Evolutionary conservation across 2,329 filamentous ascomycete genomes (phyloP), one percentile per base, ranked within the genome.

Genomic region (Cercospora beticola): DNA sequence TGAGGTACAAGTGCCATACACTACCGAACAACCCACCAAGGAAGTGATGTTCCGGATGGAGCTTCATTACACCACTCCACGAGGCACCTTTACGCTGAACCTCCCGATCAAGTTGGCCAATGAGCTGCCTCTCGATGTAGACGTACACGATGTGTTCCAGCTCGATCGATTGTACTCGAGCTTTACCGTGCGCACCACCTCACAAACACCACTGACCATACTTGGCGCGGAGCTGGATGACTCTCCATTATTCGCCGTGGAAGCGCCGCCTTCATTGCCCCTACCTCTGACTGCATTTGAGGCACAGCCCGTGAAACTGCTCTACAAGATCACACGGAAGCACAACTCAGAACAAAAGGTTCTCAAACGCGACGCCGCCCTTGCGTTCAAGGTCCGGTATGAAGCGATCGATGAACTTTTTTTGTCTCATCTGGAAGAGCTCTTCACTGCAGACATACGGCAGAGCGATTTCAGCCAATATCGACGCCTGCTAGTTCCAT

Each of bases 131-230:
- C 85, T 99, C 3, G 94, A 94, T 3, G 95, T 99, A 70, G 98
- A 98, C 72, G 95, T 99, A 5, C 94, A 98, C 75, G 95, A 99
- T 74, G 88, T 96, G 30, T 98, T 98, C 83, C 97, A 97, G 77
- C 88, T 92, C 71, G 83, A 89, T 7, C 86, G 88, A 0, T 84
- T 98, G 0, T 95, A 95, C 76, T 97, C 94, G 0, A 90, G 90
- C 9, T 99, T 99, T 78, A 97, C 92, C 14, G 90, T 99, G 63
- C 93, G 92, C 12, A 93, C 94, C 0, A 90, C 92, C 0, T 92
- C 86, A 66, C 79, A 87, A 26, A 89, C 90, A 31, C 95, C 95
- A 0, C 79, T 98, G 9, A 87, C 91, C 4, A 82, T 99, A 6
- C 84, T 91, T 57, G 86, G 86, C 64, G 92, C 92, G 71, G 85